Conservation (phyloP, 1,139 yeast genomes). For the Debaryomyces subglobosus region DNA sequence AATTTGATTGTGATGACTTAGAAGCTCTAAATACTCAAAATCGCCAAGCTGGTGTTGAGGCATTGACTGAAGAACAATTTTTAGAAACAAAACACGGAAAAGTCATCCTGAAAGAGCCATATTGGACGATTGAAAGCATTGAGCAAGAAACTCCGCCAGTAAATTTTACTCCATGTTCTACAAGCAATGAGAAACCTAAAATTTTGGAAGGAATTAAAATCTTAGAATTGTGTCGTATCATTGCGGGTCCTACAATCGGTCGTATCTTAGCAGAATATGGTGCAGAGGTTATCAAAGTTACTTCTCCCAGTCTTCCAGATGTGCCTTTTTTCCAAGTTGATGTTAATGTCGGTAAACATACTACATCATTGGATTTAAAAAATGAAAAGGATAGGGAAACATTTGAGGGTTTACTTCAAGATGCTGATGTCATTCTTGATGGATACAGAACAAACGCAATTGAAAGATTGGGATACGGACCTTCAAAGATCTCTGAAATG, state of each 20-base stretch:
- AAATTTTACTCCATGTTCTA: neutral
- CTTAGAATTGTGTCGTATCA: slow-evolving; percentile 33
- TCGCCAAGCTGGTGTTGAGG: slow-evolving; percentile 34
- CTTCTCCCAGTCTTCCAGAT: slow-evolving; percentile 29
- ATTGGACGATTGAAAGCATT: slow-evolving; percentile 24
- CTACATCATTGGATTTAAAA: slow-evolving; percentile 30
- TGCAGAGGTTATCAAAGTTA: slow-evolving; percentile 33
- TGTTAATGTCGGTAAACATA: slow-evolving; percentile 35
- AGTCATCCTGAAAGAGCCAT: slow-evolving; percentile 21
- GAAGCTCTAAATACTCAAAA: slow-evolving; percentile 21
- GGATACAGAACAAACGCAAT: slow-evolving; percentile 34
- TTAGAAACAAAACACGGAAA: slow-evolving; percentile 31
- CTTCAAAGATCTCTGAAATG: slow-evolving; percentile 21
- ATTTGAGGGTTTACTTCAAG: slow-evolving; percentile 28
- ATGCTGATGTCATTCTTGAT: slow-evolving; percentile 33
- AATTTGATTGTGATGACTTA: slow-evolving; percentile 24
- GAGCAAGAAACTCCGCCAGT: slow-evolving; percentile 16
- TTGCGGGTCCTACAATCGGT: slow-evolving; percentile 36
- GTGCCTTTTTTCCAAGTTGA: slow-evolving; percentile 37
- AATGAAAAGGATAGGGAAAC: slow-evolving; percentile 22
- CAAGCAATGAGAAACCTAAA: slow-evolving; percentile 18
- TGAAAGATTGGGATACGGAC: slow-evolving; percentile 31
- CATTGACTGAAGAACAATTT: slow-evolving; percentile 28
- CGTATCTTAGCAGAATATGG: slow-evolving; percentile 35
- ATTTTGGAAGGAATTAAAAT: slow-evolving; percentile 33